Evolutionary conservation across 2,329 filamentous ascomycete species (phyloP).

Genomic region (Aschersonia sp.): DNA sequence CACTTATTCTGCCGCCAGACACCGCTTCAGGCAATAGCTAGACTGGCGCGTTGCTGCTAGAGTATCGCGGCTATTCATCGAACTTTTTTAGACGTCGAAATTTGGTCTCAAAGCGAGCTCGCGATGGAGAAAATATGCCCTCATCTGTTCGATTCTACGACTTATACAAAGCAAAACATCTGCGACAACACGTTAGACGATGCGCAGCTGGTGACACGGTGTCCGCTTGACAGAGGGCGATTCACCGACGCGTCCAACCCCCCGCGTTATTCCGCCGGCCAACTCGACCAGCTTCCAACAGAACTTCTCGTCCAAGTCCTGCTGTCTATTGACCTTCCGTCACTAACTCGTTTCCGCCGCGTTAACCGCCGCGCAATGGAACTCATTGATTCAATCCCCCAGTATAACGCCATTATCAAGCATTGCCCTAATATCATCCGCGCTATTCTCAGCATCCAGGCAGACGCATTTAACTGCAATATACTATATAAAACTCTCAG

Average conservation of each 20-base stretch:
- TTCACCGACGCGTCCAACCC: conserved; percentile 1
- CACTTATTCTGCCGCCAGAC: too few relatives aligned
- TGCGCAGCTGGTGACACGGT: conserved; percentile 6
- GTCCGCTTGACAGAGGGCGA: conserved; percentile 14
- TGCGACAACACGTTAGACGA: conserved; percentile 6
- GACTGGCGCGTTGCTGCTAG: too few relatives aligned
- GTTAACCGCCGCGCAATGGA: conserved; percentile 19
- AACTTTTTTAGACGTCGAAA: too few relatives aligned
- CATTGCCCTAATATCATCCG: conserved; percentile 17
- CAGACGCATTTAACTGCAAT: conserved; percentile 14
- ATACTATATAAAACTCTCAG: conserved; percentile 19
- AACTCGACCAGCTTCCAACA: conserved; percentile 14
- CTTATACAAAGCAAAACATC: background rate
- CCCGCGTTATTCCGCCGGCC: conserved; percentile 7
- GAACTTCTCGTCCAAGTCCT: conserved; percentile 16
- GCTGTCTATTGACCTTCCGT: conserved; percentile 15
- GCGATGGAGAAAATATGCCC: background rate
- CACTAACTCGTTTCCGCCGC: conserved; percentile 19
- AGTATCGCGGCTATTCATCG: too few relatives aligned
- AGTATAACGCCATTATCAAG: conserved; percentile 16
- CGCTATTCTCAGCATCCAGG: conserved; percentile 18
- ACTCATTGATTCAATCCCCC: conserved; percentile 19
- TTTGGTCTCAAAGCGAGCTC: too few relatives aligned
- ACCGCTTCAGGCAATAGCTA: too few relatives aligned
- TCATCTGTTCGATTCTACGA: background rate